Evolutionary conservation across 208 protist genomes (phyloP), one percentile per base, ranked within the genome.

Genomic region (Tetramitus jugosus): DNA sequence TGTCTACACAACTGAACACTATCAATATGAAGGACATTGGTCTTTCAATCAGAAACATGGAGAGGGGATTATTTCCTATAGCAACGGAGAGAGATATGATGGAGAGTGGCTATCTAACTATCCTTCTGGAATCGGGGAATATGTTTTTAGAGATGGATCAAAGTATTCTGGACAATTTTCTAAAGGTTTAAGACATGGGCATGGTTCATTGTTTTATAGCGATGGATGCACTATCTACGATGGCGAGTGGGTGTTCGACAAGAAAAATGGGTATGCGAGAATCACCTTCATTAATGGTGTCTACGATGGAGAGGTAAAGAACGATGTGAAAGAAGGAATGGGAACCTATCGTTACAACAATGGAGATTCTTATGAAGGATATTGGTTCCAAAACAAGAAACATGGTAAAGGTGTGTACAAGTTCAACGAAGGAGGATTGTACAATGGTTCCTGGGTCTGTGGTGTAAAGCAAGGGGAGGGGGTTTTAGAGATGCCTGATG

Each of bases 11-110:
- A 72, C 46, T n/a, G 10, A 37, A 60, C 43, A 37, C 7, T 65
- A 87, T 1, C 76, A 82, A 2, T 94, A 95, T 81, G 86, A 89
- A 35, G 92, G 92, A n/a, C 74, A 85, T 40, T 95, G 92, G 91
- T 42, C 78, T 23, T 87, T 92, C 29, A 91, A 91, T 6, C 53
- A 81, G 43, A 90, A 92, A 82, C 75, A 82, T 31, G 92, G 92
- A 23, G 52, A 82, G 2, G 89, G 87, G 78, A 4, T 75, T 92
- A 46, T 78, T 78, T 23, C 81, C 90, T 79, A 84, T 88, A 23
- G 91, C 83, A 78, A 90, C 88, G 3, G 81, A 77, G 39, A 83
- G 53, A 64, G 91, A 92, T 80, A 85, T 43, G 35, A 89, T 87
- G 0, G 76, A 79, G 4, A 93, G 80, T 95, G 90, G 89, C 81